Conservation (phyloP, 163 green algal species). For the Scenedesmus sp. region DNA sequence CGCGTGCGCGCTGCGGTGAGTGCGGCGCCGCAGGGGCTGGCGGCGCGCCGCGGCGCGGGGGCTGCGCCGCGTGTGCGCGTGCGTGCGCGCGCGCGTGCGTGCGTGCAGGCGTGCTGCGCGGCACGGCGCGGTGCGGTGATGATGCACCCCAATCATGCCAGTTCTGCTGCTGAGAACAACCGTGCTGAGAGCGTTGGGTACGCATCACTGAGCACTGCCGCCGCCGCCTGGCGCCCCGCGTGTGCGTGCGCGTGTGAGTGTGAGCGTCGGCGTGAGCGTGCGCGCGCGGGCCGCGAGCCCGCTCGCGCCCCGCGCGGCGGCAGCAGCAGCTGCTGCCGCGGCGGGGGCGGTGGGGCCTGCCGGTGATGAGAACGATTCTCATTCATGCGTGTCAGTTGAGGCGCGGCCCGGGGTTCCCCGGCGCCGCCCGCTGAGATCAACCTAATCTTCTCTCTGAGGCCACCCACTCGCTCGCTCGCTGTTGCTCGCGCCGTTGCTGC, state of each 20-base stretch:
- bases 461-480: neutral
- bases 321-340: too few relatives aligned
- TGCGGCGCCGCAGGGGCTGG: neutral
- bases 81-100: neutral
- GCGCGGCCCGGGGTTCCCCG: conserved; percentile 25
- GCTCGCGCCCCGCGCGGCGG: too few relatives aligned
- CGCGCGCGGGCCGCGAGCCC: too few relatives aligned
- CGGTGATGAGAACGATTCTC: conserved; percentile 47
- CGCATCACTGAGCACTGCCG: conserved; percentile 45
- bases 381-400: conserved; percentile 68
- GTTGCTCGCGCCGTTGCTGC: neutral
- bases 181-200: conserved; percentile 49
- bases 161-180: conserved; percentile 57
- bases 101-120: neutral
- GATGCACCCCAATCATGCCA: conserved; percentile 55
- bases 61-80: neutral
- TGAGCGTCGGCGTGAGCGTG: neutral
- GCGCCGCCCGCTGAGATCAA: conserved; percentile 41
- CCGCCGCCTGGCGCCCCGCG: neutral
- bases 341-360: conserved; percentile 33
- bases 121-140: conserved; percentile 41
- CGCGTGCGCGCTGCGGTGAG: conserved; percentile 66
- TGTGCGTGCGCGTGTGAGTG: conserved; percentile 2
- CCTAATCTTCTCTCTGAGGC: conserved; percentile 67
- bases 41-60: neutral